Base-by-base conservation (phyloP, 2,329 filamentous ascomycete genomes). In the Orbilia oligospora region DNA sequence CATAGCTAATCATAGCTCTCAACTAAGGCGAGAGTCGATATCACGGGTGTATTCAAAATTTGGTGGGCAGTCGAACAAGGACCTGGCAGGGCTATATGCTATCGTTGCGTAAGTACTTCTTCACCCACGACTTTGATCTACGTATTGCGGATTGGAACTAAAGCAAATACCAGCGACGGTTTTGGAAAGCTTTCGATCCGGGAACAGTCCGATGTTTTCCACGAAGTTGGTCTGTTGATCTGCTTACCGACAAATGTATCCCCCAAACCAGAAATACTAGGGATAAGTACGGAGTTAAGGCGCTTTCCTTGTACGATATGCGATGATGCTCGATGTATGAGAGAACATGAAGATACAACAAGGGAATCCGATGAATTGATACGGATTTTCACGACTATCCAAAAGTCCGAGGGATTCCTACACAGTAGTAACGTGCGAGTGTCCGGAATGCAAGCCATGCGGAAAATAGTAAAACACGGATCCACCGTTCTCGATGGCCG, bases 371-470 rank as follows among this genome's bases (percentile, higher is more conserved):
- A 65, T 10, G 49, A 72, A 18, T 36, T 78, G 12, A 48, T 72
- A 58, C 68, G 64, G 5, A 36, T 72, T 9, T 78, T 78, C 33
- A 46, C 61, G 49, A 30, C 51, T 5, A 78, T 78, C 30, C 75
- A 78, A 61, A 72, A 72, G 30, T 78, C 75, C 6, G 75, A 72
- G 14, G 64, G 69, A 9, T 89, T 91, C 78, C 80, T 86, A 3
- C 85, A 88, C 72, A 89, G 89, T 20, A 87, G 88, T n/a, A 87
- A 87, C 55, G 87, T 89, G 41, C 88, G 93, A 56, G 87, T 97
- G 46, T 87, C 90, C 76, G 90, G 91, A 9, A 93, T 96, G 89
- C 84, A 91, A 75, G 88, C 90, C 2, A 86, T 97, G 61, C 89
- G 90, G 81, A 89, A 90, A 55, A 85, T 96, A 48, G 87, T 92